Evolutionary conservation across 495 filamentous ascomycete species (phyloP), one percentile per base, ranked within the genome.

Genomic region (Penicillium cinerascens): DNA sequence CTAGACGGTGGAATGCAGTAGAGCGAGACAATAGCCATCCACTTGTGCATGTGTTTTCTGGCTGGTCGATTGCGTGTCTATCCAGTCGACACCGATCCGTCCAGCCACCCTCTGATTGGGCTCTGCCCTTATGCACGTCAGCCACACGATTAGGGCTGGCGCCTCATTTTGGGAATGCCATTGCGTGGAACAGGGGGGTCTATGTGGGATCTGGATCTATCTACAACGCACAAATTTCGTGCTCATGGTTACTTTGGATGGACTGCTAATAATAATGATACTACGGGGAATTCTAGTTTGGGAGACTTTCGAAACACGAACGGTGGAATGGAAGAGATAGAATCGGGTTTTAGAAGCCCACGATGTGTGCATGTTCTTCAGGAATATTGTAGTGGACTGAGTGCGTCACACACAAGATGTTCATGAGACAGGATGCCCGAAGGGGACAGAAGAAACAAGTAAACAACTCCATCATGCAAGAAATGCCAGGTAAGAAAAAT

Each of bases 51-150:
- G 29, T 33, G 3, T 1, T 33, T 33, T 13, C n/a, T 23, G 35
- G 22, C 2, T 26, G 27, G 26, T 48, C 44, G 33, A 40, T 50
- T 51, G 42, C 35, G 26, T 17, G 39, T 47, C 22, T 29, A 49
- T 43, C 42, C 53, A 51, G 53, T 60, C 45, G 49, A 53, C 37
- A 39, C 23, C 22, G 13, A 13, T 35, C 45, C 26, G 21, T 20
- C 49, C 54, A 51, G 54, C 47, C 49, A 49, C 58, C 21, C 13
- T 47, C 29, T 37, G 26, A 27, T 44, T 54, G 42, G 45, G 33
- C 47, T 59, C 18, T 21, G 44, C 25, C 38, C 25, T 23, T 42
- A 25, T 47, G 54, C 52, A 59, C 29, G 35, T 52, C 47, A 51
- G 44, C 43, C 49, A 50, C 47, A 44, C 33, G 15, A 46, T 22